These are phyloP conservation scores for Mucor mucedo DNA, from an alignment of 371 early-diverging fungal genomes.

Conservation along the genomic window DNA sequence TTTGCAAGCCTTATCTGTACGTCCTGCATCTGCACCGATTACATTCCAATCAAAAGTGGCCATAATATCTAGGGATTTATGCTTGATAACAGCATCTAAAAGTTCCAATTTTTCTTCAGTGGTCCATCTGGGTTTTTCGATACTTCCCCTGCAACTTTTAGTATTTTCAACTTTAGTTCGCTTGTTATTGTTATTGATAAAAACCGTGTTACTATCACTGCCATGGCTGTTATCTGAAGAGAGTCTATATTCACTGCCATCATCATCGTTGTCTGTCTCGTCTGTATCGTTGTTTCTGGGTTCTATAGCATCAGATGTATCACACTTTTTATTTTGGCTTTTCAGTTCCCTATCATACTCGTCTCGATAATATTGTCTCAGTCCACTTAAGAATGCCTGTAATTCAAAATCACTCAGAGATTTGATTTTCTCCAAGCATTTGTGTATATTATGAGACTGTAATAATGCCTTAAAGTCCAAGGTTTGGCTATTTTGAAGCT, in stretches of 20 bases:
- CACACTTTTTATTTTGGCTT: not conserved
- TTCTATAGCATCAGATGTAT: not conserved
- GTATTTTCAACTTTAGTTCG: not conserved
- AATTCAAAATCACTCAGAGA: not conserved
- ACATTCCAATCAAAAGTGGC: constrained; percentile 39
- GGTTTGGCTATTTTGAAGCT: too few relatives aligned
- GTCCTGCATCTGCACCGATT: constrained; percentile 32
- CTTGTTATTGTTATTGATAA: not conserved
- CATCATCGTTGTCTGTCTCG: not conserved
- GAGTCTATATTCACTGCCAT: not conserved
- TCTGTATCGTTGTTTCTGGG: not conserved
- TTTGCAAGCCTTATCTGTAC: constrained; percentile 46
- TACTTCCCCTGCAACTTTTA: not conserved
- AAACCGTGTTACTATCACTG: not conserved
- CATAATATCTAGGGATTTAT: constrained; percentile 45
- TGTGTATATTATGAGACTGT: too few relatives aligned
- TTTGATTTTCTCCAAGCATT: not conserved
- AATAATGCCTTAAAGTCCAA: too few relatives aligned
- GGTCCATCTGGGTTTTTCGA: constrained; percentile 43
- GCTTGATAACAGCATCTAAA: constrained; percentile 34
- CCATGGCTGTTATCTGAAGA: not conserved
- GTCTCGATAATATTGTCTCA: not conserved
- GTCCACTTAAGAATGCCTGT: not conserved
- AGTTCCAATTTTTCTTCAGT: constrained; percentile 22
- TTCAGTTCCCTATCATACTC: not conserved